Percentiles rank a stretch among this genome's conserved stretches.
These are phyloP conservation scores for Phytophthora rubi DNA, from an alignment of 352 stramenopile species.

Conservation along the genomic window DNA sequence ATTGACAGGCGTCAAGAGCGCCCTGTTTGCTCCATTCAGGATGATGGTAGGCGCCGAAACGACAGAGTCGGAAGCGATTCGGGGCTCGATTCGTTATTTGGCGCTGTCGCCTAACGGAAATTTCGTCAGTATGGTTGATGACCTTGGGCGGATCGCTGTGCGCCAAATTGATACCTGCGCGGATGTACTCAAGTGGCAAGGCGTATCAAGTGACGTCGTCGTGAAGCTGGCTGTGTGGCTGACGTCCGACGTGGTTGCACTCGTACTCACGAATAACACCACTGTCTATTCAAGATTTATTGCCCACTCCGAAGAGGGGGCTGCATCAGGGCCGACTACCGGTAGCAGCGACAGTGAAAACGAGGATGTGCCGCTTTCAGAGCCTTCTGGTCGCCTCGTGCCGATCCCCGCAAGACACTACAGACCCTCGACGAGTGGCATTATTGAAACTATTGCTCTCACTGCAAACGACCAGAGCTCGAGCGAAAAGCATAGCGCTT, in stretches of 20 bases:
- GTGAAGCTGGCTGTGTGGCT: conserved; percentile 37
- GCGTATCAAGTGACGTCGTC: conserved; percentile 2
- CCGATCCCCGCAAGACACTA: conserved; percentile 11
- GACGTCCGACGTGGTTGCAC: conserved; percentile 28
- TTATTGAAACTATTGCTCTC: conserved; percentile 19
- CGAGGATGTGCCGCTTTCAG: conserved; percentile 5
- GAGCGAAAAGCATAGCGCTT: background rate
- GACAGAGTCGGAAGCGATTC: conserved; percentile 21
- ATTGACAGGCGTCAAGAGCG: conserved; percentile 34
- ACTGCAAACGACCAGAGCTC: background rate
- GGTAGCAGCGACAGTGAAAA: conserved; percentile 27
- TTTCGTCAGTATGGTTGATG: conserved; percentile 65
- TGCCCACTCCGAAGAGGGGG: conserved; percentile 16
- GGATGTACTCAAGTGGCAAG: conserved; percentile 64
- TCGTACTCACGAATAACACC: conserved; percentile 28
- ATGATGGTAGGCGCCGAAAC: conserved; percentile 46
- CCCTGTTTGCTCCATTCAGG: conserved; percentile 42
- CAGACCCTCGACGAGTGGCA: conserved; percentile 9
- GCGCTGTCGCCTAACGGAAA: conserved; percentile 53
- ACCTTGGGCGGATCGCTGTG: conserved; percentile 48
- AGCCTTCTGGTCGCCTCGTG: conserved; percentile 17
- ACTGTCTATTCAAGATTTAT: conserved; percentile 30
- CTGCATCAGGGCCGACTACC: background rate
- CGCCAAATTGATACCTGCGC: conserved; percentile 71
- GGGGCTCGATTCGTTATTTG: conserved; percentile 50